Evolutionary conservation across 805 yeast genomes (phyloP).

Genomic region (Scheffersomyces coipomensis): DNA sequence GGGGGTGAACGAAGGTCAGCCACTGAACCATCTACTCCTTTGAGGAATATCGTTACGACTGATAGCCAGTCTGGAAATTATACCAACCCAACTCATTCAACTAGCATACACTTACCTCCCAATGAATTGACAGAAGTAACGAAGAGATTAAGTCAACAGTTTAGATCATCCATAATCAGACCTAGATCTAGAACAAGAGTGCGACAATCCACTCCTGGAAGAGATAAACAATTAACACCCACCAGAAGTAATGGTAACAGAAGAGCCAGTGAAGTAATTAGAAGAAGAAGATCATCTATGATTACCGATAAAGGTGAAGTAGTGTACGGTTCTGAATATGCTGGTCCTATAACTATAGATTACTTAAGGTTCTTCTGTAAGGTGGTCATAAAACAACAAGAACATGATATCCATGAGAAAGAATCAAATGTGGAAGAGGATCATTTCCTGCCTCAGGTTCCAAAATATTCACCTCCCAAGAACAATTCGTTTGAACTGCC

Average conservation of each 20-base stretch:
- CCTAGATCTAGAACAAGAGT: not conserved
- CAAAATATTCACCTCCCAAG: not conserved
- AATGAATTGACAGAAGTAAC: constrained; percentile 7
- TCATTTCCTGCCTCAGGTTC: no score
- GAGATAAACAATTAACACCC: constrained; percentile 5
- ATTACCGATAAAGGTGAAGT: constrained; percentile 18
- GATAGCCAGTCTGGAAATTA: not conserved
- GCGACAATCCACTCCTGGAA: not conserved
- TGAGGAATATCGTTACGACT: constrained; percentile 1
- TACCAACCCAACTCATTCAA: not conserved
- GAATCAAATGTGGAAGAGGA: not conserved
- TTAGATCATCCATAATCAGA: not conserved
- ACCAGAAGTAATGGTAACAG: constrained; percentile 4
- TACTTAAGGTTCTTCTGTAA: constrained; percentile 34
- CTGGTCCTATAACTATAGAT: constrained; percentile 37
- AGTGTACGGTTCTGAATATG: constrained; percentile 27
- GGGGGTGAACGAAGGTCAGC: constrained; percentile 1
- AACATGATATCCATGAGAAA: constrained; percentile 10
- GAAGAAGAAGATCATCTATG: constrained; percentile 26
- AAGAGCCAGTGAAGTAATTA: constrained; percentile 1
- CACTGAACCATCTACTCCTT: constrained; percentile 21
- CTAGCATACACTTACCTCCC: constrained; percentile 10
- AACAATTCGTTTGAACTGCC: not conserved
- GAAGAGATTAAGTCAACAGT: constrained; percentile 5
- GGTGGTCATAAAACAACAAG: constrained; percentile 13